Conservation (phyloP, 257 asterid genomes). For the Fraxinus quadrangulata region DNA sequence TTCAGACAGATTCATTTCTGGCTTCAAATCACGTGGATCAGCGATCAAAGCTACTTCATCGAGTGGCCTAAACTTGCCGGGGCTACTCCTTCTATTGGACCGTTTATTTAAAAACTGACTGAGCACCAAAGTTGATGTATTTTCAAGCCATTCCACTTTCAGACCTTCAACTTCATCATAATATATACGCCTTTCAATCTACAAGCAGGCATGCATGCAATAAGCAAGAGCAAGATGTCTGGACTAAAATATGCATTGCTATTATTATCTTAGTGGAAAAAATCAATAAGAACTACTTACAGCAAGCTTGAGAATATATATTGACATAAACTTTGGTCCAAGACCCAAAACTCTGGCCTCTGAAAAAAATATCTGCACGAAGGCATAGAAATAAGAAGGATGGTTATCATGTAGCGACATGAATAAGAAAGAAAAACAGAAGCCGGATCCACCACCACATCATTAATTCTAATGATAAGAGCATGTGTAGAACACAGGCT, state of each 20-base stretch:
- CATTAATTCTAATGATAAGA: not conserved
- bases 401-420: not conserved
- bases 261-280: not conserved
- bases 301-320: conserved; percentile 82
- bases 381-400: not conserved
- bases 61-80: conserved; percentile 51
- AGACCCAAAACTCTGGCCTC: conserved; percentile 83
- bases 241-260: not conserved
- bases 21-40: conserved; percentile 44
- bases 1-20: conserved; percentile 20
- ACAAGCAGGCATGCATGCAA: conserved; percentile 7
- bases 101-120: conserved; percentile 49
- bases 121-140: conserved; percentile 71
- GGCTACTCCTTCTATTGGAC: conserved; percentile 47
- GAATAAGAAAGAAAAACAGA: not conserved
- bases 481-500: not conserved
- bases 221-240: not conserved
- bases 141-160: conserved; percentile 77
- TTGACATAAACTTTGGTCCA: conserved; percentile 91
- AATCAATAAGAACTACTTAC: conserved; percentile 45
- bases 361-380: conserved; percentile 57
- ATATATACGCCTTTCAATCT: conserved; percentile 79
- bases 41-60: conserved; percentile 65
- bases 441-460: not conserved
- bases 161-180: conserved; percentile 86